Base-by-base conservation (phyloP, 306 rosid genomes). In the Acacia confusa region DNA sequence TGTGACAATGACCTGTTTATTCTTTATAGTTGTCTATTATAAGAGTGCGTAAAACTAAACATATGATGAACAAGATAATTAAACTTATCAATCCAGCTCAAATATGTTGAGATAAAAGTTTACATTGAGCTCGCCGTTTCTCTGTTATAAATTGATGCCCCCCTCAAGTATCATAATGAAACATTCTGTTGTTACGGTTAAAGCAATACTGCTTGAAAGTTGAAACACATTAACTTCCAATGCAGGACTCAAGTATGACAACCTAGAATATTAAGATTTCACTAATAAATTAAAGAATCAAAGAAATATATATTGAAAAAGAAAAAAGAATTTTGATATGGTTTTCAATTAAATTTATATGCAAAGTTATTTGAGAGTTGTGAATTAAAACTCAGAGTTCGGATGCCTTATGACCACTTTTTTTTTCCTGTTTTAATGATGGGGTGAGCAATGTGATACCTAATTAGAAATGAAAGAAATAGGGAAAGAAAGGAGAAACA, bases 341-440 rank as follows among this genome's bases (percentile, higher is more conserved):
- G 70, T 72, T 70, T 79, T 22, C 58, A 32, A 67, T 53, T 48
- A 47, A 27, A 45, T 38, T 5, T 20, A 3, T 4, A 44, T 58
- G 45, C 57, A 17, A 57, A 58, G 53, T 78, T 65, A 16, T 52
- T 75, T 15, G 47, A 52, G 76, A 44, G 72, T 55, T 78, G 60
- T 72, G 74, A 79, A 76, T 13, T 20, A 63, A 27, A 52, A 28
- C 24, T 70, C 72, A n/a, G 48, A 79, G n/a, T 48, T 47, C 4
- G 79, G 76, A 40, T 73, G 72, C 36, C 81, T 60, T 77, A 44
- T 53, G 61, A 73, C 72, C 7, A 43, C 66, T 72, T 34, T 52
- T 70, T 70, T 16, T 63, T 52, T 61, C 63, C 75, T 57, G 17
- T 63, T 68, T 78, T 38, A 71, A 61, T 16, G 61, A 24, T 43